Evolutionary conservation across 306 rosid genomes (phyloP), one percentile per base, ranked within the genome.

Genomic region (Betula pendula): DNA sequence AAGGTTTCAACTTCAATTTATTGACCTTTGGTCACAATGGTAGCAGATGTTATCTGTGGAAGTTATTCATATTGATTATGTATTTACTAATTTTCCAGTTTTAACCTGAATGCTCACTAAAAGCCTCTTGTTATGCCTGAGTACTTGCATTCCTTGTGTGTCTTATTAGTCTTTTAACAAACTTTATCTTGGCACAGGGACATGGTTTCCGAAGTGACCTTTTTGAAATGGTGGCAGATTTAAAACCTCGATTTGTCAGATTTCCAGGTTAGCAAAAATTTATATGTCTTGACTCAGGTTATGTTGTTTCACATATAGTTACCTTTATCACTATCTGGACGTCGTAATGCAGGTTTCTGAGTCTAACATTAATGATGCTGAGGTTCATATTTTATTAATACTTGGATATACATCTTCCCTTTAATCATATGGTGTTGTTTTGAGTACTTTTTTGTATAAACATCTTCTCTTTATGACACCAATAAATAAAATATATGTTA

Each of bases 121-220:
- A 53, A 35, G 22, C 52, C 27, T 60, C 8, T 7, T 19, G 4
- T 19, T 17, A 15, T 19, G 33, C 27, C 50, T 45, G 44, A n/a
- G 27, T 15, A 71, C 63, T 71, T 56, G 58, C 47, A 59, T 47
- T 80, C 27, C 50, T 43, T 71, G 45, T 59, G 16, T 66, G 60
- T 40, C 69, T 35, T 77, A 0, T 71, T 60, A 70, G 55, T 75
- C 33, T 74, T 43, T 56, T 78, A 70, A 70, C 73, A 77, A 67
- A 69, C 69, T 35, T 77, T 84, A 17, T 73, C 79, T 71, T 83
- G 80, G 38, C 66, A 27, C 83, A 93, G 98, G 96, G 96, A 60
- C 98, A 87, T 75, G 97, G 97, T 75, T 93, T 93, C 84, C 93
- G 97, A 59, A 89, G 25, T 63, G 98, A 93, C 33, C 90, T 93